phyloP scores from a whole-genome alignment of 345 rosid species.

The Salix brachista region DNA sequence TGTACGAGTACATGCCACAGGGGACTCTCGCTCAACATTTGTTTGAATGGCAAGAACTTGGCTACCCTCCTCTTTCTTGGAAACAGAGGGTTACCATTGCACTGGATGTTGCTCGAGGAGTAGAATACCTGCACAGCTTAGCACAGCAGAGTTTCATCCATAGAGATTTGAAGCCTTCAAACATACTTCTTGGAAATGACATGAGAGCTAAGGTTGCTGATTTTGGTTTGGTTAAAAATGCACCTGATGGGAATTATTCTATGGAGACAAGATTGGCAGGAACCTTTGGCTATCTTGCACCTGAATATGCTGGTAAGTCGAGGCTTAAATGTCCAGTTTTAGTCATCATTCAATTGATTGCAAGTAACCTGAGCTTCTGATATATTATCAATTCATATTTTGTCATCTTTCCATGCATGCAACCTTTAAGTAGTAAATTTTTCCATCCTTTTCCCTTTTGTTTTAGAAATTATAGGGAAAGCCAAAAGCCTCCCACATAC shows the following conservation, averaged over 20 bases:
- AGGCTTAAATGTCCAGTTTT: not conserved
- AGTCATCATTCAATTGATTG: conserved; percentile 2
- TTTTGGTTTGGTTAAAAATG: conserved; percentile 83
- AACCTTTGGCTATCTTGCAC: conserved; percentile 94
- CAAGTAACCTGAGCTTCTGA: not conserved
- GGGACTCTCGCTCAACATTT: conserved; percentile 79
- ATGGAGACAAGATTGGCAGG: conserved; percentile 92
- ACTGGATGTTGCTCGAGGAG: conserved; percentile 84
- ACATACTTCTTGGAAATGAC: conserved; percentile 84
- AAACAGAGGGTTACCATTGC: conserved; percentile 76
- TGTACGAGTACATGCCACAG: conserved; percentile 89
- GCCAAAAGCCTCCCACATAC: not conserved
- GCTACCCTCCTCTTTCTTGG: conserved; percentile 61
- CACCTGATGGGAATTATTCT: conserved; percentile 84
- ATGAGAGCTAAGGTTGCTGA: conserved; percentile 96
- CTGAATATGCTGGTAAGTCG: conserved; percentile 83
- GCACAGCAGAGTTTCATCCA: conserved; percentile 91
- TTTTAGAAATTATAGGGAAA: not conserved
- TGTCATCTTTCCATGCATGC: not conserved
- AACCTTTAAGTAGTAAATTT: not conserved
- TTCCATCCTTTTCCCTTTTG: not conserved
- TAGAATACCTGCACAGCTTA: conserved; percentile 83
- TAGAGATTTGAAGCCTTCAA: conserved; percentile 83
- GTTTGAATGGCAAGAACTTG: conserved; percentile 51
- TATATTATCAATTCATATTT: not conserved